A percentile compares a stretch with the other conserved stretches of the same genome.
Conservation (phyloP, 169 alveolate genomes). For the Ichthyophthirius multifiliis region DNA sequence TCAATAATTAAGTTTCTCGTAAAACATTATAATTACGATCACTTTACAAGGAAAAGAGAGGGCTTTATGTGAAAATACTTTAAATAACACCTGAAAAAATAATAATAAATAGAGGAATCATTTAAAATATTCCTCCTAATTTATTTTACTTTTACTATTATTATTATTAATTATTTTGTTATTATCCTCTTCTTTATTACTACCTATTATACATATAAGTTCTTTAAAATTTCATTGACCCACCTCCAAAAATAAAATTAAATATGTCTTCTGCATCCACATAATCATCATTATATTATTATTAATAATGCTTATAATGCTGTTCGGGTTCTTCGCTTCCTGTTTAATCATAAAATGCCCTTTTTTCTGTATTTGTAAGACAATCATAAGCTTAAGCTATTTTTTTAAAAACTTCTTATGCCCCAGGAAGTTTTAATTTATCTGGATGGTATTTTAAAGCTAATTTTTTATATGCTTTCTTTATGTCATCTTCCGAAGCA, state of each 20-base stretch:
- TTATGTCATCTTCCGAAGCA: slow-evolving; percentile 71
- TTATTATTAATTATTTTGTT: too few species aligned
- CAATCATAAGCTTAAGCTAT: slow-evolving; percentile 64
- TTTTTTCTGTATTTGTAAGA: slow-evolving; percentile 57
- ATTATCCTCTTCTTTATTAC: background rate
- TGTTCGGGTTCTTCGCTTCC: slow-evolving; percentile 52
- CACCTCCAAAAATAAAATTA: background rate
- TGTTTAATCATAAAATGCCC: slow-evolving; percentile 52
- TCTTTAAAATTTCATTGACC: background rate
- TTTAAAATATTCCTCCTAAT: background rate
- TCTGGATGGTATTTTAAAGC: slow-evolving; percentile 84
- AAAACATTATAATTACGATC: background rate
- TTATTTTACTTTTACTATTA: background rate
- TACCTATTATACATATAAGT: background rate
- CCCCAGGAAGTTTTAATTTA: slow-evolving; percentile 45
- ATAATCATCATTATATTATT: slow-evolving; percentile 15
- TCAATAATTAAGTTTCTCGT: background rate
- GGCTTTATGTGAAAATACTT: background rate
- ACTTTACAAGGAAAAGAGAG: background rate
- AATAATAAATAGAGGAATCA: background rate
- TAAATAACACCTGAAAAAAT: background rate
- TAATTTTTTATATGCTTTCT: slow-evolving; percentile 63
- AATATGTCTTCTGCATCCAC: background rate
- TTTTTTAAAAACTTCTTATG: slow-evolving; percentile 56
- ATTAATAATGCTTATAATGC: background rate